phyloP scores from a whole-genome alignment of 148 eudicot species.

The Selenicereus undatus region DNA sequence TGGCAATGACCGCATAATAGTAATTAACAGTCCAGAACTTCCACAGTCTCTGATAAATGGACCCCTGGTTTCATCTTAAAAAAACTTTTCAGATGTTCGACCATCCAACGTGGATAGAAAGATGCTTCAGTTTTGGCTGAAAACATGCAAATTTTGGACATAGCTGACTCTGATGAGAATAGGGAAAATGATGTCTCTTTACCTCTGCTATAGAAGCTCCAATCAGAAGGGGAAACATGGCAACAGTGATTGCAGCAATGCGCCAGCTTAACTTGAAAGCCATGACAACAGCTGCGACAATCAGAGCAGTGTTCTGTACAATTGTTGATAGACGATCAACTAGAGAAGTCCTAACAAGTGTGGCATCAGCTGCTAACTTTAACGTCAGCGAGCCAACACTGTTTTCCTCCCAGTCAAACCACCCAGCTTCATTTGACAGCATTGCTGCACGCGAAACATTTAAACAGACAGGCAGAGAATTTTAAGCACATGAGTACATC shows the following conservation, averaged over 20 bases:
- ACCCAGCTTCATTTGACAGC: slow-evolving; percentile 58
- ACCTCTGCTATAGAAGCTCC: slow-evolving; percentile 68
- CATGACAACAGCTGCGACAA: slow-evolving; percentile 50
- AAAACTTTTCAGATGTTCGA: too few relatives aligned
- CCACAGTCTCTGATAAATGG: too few relatives aligned
- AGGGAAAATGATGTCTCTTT: neutral
- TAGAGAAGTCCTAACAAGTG: slow-evolving; percentile 56
- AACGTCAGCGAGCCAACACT: slow-evolving; percentile 58
- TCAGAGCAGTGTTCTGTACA: slow-evolving; percentile 61
- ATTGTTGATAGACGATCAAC: slow-evolving; percentile 64
- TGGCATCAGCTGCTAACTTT: slow-evolving; percentile 66
- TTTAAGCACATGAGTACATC: neutral
- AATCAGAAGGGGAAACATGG: slow-evolving; percentile 58
- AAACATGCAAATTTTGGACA: too few relatives aligned
- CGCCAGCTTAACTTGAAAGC: slow-evolving; percentile 68
- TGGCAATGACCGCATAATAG: too few relatives aligned
- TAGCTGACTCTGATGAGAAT: too few relatives aligned
- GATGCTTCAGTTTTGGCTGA: too few relatives aligned
- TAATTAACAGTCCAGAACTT: too few relatives aligned
- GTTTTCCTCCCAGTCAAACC: slow-evolving; percentile 68
- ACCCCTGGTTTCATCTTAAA: too few relatives aligned
- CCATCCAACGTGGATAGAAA: too few relatives aligned
- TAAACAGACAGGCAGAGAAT: neutral
- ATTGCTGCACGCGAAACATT: slow-evolving; percentile 38
- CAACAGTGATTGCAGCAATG: slow-evolving; percentile 49